Evolutionary conservation across 495 filamentous ascomycete genomes (phyloP).

Genomic region (Penicillium malachiteum): DNA sequence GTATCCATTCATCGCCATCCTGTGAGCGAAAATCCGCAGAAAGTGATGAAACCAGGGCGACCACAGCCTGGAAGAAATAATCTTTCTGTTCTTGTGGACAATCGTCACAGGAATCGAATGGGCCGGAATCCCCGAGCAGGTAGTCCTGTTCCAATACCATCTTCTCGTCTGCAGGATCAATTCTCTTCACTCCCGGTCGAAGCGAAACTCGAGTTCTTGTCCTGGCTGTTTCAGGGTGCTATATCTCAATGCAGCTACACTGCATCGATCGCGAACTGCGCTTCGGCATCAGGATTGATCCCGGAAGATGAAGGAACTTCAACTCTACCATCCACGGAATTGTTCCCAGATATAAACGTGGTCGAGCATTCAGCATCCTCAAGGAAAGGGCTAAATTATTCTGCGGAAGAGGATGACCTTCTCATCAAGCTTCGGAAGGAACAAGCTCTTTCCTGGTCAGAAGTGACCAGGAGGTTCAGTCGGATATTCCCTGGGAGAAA

Average conservation of each 20-base stretch:
- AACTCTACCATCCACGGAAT: background rate
- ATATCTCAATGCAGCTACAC: slow-evolving; percentile 7
- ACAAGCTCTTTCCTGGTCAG: slow-evolving; percentile 8
- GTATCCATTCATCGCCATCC: too few species aligned
- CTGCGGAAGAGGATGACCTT: slow-evolving; percentile 4
- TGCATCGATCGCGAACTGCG: background rate
- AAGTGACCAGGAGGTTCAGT: slow-evolving; percentile 7
- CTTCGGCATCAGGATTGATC: slow-evolving; percentile 1
- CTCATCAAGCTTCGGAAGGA: slow-evolving; percentile 11
- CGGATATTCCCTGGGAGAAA: slow-evolving; percentile 11
- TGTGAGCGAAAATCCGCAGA: too few species aligned
- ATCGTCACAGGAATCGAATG: background rate
- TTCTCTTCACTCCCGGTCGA: slow-evolving; percentile 14
- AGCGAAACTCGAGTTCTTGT: slow-evolving; percentile 18
- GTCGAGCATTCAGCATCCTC: background rate
- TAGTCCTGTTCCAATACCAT: background rate
- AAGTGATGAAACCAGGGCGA: background rate
- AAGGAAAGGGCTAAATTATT: slow-evolving; percentile 6
- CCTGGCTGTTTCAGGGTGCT: slow-evolving; percentile 16
- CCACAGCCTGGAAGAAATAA: slow-evolving; percentile 7
- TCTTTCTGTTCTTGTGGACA: background rate
- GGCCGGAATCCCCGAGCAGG: background rate
- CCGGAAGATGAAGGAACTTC: background rate
- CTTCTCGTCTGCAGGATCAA: slow-evolving; percentile 8
- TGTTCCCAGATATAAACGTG: background rate